Base-by-base conservation (phyloP, 148 eudicot species). In the Camellia lanceoleosa region DNA sequence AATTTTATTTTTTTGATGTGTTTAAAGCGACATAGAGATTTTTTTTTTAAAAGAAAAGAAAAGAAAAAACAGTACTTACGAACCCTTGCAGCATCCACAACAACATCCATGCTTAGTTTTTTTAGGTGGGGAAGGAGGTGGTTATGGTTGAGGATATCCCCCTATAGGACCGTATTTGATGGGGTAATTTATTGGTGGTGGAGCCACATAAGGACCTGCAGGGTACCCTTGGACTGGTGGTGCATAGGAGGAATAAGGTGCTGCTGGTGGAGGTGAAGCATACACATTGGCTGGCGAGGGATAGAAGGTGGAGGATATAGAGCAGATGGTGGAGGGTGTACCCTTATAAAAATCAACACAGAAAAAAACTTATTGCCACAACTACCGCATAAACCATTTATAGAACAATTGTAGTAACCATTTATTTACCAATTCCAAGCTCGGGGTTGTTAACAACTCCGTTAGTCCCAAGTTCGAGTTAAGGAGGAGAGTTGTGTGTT, bases 11-110 rank as follows among this genome's bases (percentile, higher is more conserved):
- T 30, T 30, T 30, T 30, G 38, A 30, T 30, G 38, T 30, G 38
- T 30, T 30, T 30, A 30, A 30, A 30, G 38, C 38, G 1, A 30
- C 38, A 30, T 30, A 30, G 38, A 30, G 38, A 30, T 30, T 30
- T 30, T 30, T 30, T 30, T 30, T 30, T 30, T 1, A 30, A 30
- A 30, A 30, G 0, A 30, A 30, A 1, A 30, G 1, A 30, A 30
- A 30, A 30, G 38, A 30, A 30, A 30, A 30, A 30, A 30, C 38
- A 10, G 49, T 47, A 41, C 74, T 47, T 71, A 71, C 74, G 58
- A 71, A 71, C 49, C 58, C 74, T 71, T 71, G 74, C 74, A 71
- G 74, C 74, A 71, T n/a, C 13, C 12, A 51, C 74, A 51, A 20
- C 74, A 19, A 49, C 11, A n/a, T 11, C 74, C 2, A 46, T 71